These are phyloP conservation scores for Trichoderma sp. DNA, from an alignment of 2,329 filamentous ascomycete genomes.

Conservation along the genomic window DNA sequence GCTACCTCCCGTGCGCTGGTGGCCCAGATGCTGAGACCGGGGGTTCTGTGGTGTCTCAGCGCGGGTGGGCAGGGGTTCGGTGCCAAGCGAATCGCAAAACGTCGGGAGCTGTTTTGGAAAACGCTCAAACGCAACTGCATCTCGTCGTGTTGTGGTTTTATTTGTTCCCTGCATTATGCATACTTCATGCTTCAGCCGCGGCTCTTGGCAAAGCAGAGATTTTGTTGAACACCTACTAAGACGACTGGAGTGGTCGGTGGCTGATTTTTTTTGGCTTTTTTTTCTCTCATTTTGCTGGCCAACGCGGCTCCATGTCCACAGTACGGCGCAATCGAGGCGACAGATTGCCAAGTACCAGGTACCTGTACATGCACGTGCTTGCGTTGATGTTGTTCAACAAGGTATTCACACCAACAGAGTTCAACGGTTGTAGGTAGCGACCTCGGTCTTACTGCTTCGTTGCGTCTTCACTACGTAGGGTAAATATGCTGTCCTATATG, in stretches of 20 bases:
- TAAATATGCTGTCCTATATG: too few relatives aligned
- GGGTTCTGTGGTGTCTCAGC: conserved; percentile 5
- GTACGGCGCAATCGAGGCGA: background rate
- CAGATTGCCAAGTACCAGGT: background rate
- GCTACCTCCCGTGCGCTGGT: too few relatives aligned
- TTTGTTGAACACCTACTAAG: background rate
- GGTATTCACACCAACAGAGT: background rate
- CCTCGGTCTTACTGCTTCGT: too few relatives aligned
- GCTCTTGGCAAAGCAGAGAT: background rate
- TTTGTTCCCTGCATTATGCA: background rate
- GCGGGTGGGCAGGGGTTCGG: conserved; percentile 5
- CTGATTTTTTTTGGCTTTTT: background rate
- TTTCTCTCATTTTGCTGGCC: background rate
- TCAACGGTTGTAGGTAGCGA: background rate
- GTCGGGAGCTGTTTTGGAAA: conserved; percentile 5
- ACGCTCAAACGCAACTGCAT: background rate
- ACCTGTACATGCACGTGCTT: background rate
- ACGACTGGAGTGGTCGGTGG: background rate
- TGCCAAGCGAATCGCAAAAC: conserved; percentile 15
- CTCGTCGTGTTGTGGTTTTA: background rate
- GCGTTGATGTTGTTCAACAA: background rate
- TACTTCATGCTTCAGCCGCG: background rate
- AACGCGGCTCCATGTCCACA: background rate
- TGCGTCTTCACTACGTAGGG: too few relatives aligned
- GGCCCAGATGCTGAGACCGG: conserved; percentile 5